Evolutionary conservation across 805 yeast genomes (phyloP).

Genomic region (Candida stauntonica): DNA sequence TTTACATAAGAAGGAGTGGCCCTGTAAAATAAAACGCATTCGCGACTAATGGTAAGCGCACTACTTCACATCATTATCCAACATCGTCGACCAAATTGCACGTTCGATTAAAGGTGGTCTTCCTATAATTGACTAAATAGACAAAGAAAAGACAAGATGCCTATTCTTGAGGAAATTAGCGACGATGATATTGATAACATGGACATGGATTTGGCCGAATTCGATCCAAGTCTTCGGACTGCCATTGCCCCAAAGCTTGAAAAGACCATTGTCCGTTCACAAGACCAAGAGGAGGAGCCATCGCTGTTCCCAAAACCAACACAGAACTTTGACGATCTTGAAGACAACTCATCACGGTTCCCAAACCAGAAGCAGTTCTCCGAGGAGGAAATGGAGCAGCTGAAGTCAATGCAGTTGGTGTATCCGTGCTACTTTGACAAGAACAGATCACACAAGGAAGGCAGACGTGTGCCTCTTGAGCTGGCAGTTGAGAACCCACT

Average conservation of each 20-base stretch:
- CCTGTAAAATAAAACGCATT: not conserved
- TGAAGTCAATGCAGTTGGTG: slow-evolving; percentile 65
- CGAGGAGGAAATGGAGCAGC: slow-evolving; percentile 56
- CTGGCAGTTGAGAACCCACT: slow-evolving; percentile 82
- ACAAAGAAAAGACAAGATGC: slow-evolving; percentile 40
- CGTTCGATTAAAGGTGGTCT: too few species aligned
- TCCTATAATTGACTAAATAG: too few species aligned
- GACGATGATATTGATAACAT: slow-evolving; percentile 86
- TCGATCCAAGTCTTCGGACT: slow-evolving; percentile 66
- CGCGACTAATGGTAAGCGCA: not conserved
- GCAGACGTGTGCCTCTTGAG: slow-evolving; percentile 71
- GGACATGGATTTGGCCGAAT: slow-evolving; percentile 92
- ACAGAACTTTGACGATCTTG: slow-evolving; percentile 15
- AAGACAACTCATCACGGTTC: slow-evolving; percentile 1
- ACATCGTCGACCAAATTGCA: too few species aligned
- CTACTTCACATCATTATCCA: too few species aligned
- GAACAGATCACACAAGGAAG: slow-evolving; percentile 68
- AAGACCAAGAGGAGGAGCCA: slow-evolving; percentile 35
- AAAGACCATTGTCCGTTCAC: slow-evolving; percentile 59
- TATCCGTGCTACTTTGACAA: slow-evolving; percentile 93
- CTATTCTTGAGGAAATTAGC: slow-evolving; percentile 65
- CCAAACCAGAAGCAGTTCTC: slow-evolving; percentile 31
- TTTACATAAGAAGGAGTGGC: too few species aligned
- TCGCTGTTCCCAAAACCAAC: slow-evolving; percentile 4
- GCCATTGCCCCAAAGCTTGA: slow-evolving; percentile 68